A percentile compares a stretch with the other conserved stretches of the same genome.
These are phyloP conservation scores for Cadophora malorum DNA, from an alignment of 2,329 filamentous ascomycete genomes.

Conservation along the genomic window DNA sequence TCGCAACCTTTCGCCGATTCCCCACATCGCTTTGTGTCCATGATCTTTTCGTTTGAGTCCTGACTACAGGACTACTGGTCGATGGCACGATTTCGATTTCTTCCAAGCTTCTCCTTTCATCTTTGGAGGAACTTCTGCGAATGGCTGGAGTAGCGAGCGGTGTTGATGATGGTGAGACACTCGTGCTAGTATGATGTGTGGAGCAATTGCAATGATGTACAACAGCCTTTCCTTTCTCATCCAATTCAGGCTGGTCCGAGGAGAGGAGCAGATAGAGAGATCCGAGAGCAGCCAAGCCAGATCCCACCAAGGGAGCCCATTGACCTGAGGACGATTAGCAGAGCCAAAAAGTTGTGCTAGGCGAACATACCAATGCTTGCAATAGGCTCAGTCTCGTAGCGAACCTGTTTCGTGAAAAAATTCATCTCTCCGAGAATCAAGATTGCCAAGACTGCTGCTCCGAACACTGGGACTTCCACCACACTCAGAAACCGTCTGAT, in stretches of 20 bases:
- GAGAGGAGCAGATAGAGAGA: conserved; percentile 61
- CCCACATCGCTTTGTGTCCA: conserved; percentile 32
- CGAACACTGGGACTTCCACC: conserved; percentile 65
- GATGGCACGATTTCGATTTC: conserved; percentile 22
- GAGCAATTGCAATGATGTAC: conserved; percentile 23
- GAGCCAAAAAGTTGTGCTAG: conserved; percentile 31
- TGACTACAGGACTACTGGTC: not conserved
- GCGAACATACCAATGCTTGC: conserved; percentile 61
- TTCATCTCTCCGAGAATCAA: conserved; percentile 68
- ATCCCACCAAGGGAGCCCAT: conserved; percentile 66
- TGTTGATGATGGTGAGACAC: conserved; percentile 16
- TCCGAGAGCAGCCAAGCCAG: conserved; percentile 61
- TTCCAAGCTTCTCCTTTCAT: conserved; percentile 12
- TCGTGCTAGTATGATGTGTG: not conserved
- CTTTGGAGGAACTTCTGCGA: conserved; percentile 25
- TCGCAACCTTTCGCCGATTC: conserved; percentile 52
- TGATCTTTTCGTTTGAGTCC: conserved; percentile 5
- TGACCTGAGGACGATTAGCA: conserved; percentile 52
- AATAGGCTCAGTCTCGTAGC: conserved; percentile 67
- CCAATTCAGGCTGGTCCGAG: conserved; percentile 23
- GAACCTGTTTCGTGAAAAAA: conserved; percentile 63
- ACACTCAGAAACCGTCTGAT: conserved; percentile 60
- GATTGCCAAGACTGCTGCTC: conserved; percentile 62
- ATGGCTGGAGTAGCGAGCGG: conserved; percentile 14
- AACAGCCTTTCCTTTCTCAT: conserved; percentile 22